Evolutionary conservation across 305 asterid species (phyloP), one percentile per base, ranked within the genome.

Genomic region (Petunia hybrid): DNA sequence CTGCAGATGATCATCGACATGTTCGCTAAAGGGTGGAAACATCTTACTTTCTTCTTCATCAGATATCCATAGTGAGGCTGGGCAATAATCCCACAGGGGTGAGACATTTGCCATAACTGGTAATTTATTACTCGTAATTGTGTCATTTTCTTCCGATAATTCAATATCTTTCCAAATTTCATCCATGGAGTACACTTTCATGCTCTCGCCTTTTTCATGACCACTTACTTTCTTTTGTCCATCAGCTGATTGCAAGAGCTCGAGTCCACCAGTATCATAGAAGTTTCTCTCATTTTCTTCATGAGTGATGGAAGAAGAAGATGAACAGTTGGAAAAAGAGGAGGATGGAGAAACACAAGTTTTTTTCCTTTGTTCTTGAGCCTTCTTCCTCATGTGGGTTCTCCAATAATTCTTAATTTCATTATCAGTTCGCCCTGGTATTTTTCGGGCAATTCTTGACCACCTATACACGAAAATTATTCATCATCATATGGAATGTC

Each of bases 341-440:
- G 91, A 85, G 0, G 91, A 85, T 1, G 89, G 69, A 14, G 89
- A 84, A 55, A 8, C 87, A 81, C 10, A 88, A 82, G 22, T 14
- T 38, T 89, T 91, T 82, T 89, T 92, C 86, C 83, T 89, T 71
- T 91, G 97, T 77, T 92, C 97, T 82, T 91, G 98, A 67, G 98
- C 96, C 82, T 86, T 88, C 82, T 92, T 94, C 88, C 99, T 91
- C 98, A 88, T 89, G 83, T 92, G 94, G 3, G 97, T 94, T 51
- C 99, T 87, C 98, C 97, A 94, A 38, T 93, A 95, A 82, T 95
- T 95, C 85, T 95, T 95, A 79, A 95, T 95, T 87, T 95, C 98
- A 48, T 95, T 95, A 80, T 95, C 99, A 0, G 99, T 95, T 84
- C 99, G 92, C 6, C 98, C 99, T 0, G 99, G 98, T 71, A 95